Conservation (phyloP, 2,329 filamentous ascomycete genomes). For the Pseudocercospora cruenta region DNA sequence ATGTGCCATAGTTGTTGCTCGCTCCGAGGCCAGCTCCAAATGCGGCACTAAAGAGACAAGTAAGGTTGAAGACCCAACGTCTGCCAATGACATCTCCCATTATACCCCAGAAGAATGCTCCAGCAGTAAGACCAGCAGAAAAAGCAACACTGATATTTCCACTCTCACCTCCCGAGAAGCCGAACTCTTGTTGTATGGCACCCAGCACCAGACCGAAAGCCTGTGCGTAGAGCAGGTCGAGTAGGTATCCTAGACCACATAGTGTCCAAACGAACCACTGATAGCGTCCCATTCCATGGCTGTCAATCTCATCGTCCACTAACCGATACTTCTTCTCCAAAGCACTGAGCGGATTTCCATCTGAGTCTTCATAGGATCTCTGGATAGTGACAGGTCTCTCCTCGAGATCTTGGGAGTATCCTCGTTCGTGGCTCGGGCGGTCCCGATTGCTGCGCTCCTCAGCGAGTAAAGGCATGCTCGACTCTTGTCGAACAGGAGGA, state of each 20-base stretch:
- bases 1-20: conserved; percentile 54
- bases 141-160: conserved; percentile 57
- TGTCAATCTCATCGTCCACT: conserved; percentile 55
- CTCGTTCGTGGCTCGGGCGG: neutral
- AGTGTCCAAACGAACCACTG: conserved; percentile 57
- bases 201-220: conserved; percentile 60
- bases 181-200: conserved; percentile 60
- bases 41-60: conserved; percentile 57
- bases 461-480: neutral
- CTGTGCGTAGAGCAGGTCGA: conserved; percentile 63
- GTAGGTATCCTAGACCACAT: conserved; percentile 59
- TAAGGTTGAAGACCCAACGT: conserved; percentile 62
- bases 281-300: conserved; percentile 58
- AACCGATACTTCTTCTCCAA: conserved; percentile 51
- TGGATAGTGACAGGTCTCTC: neutral
- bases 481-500: conserved; percentile 1
- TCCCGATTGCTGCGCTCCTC: conserved; percentile 3
- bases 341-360: conserved; percentile 31
- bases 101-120: conserved; percentile 61
- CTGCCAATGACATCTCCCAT: conserved; percentile 59
- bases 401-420: conserved; percentile 2
- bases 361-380: conserved; percentile 11
- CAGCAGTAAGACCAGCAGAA: conserved; percentile 58
- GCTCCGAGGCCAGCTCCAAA: conserved; percentile 59
- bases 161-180: conserved; percentile 49